Percentiles rank a stretch among this genome's conserved stretches.
These are phyloP conservation scores for Blastobotrys buckinghamii DNA, from an alignment of 1,139 yeast species.

Conservation along the genomic window DNA sequence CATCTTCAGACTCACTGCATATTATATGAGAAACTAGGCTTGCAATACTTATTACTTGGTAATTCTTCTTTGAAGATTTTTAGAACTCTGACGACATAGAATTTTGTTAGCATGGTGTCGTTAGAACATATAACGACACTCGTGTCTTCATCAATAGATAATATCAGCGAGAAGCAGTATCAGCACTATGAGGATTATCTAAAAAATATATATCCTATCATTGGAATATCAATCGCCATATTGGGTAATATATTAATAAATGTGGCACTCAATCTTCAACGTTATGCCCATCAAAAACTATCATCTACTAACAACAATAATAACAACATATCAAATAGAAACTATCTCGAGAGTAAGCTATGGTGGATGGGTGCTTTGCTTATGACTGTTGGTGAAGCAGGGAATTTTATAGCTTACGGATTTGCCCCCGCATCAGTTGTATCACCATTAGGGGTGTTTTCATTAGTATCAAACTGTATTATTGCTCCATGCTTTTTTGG, in stretches of 20 bases:
- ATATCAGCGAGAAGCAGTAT: too few relatives aligned
- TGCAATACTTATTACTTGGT: too few relatives aligned
- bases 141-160: too few relatives aligned
- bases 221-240: constrained; percentile 35
- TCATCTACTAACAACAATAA: not conserved
- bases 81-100: too few relatives aligned
- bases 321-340: not conserved
- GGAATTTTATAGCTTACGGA: constrained; percentile 43
- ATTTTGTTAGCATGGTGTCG: not conserved
- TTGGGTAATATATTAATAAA: constrained; percentile 35
- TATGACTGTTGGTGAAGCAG: constrained; percentile 40
- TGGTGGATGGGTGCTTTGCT: constrained; percentile 41
- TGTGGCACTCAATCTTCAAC: constrained; percentile 37
- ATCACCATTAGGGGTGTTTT: constrained; percentile 43
- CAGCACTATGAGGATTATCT: not conserved
- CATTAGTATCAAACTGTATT: constrained; percentile 40
- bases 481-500: constrained; percentile 42
- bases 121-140: not conserved
- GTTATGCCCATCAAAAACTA: constrained; percentile 32
- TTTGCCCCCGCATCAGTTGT: constrained; percentile 43
- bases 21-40: too few relatives aligned
- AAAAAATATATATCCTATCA: not conserved
- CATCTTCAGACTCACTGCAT: too few relatives aligned
- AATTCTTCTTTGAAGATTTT: too few relatives aligned
- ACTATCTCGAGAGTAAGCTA: constrained; percentile 27